These are phyloP conservation scores for Zymoseptoria ardabiliae DNA, from an alignment of 2,329 filamentous ascomycete species.

Conservation along the genomic window DNA sequence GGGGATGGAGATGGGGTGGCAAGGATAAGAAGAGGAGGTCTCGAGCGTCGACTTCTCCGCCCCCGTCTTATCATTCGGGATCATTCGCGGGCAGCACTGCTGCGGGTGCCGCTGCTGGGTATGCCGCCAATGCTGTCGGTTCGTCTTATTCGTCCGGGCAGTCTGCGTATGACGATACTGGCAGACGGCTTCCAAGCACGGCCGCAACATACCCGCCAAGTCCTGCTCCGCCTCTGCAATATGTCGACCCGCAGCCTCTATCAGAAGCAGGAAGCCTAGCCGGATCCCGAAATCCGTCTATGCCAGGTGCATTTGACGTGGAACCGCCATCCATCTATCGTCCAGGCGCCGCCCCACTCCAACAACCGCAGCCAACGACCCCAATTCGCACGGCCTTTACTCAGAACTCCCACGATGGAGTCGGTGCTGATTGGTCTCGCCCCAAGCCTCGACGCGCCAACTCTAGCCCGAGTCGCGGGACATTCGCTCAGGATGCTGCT, in stretches of 20 bases:
- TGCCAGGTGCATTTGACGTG: conserved; percentile 25
- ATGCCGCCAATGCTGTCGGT: conserved; percentile 28
- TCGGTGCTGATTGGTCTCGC: conserved; percentile 24
- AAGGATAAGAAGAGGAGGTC: conserved; percentile 39
- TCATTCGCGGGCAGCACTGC: conserved; percentile 36
- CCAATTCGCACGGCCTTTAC: conserved; percentile 47
- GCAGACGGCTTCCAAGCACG: conserved; percentile 38
- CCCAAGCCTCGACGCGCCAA: conserved; percentile 40
- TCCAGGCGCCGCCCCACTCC: conserved; percentile 60
- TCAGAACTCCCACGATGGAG: conserved; percentile 6
- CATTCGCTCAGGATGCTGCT: conserved; percentile 32
- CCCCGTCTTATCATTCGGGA: conserved; percentile 9
- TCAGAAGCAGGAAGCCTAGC: conserved; percentile 58
- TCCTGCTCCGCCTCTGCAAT: conserved; percentile 50
- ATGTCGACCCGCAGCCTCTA: conserved; percentile 60
- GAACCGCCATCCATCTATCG: conserved; percentile 37
- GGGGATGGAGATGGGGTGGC: conserved; percentile 55
- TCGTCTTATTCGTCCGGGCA: conserved; percentile 24
- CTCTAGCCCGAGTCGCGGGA: conserved; percentile 24
- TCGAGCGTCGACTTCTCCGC: conserved; percentile 9
- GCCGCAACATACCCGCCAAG: conserved; percentile 28
- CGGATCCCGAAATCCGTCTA: conserved; percentile 30
- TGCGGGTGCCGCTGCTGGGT: conserved; percentile 36
- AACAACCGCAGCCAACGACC: conserved; percentile 73
- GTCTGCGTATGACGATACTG: conserved; percentile 16